Evolutionary conservation across 1,284 basidiomycete genomes (phyloP), one percentile per base, ranked within the genome.

Genomic region (Sanguinoderma infundibulare): DNA sequence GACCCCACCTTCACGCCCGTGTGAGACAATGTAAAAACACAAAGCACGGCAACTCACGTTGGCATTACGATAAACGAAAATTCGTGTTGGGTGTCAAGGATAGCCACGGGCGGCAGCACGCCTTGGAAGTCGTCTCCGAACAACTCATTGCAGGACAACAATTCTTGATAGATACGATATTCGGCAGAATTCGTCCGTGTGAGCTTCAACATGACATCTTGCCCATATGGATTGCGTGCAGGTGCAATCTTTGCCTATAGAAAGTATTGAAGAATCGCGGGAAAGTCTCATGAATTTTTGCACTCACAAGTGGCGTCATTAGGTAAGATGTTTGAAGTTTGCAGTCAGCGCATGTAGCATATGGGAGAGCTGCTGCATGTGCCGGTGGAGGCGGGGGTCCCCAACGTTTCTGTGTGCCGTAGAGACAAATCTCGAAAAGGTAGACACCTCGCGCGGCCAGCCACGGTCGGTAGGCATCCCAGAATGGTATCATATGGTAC

Each of bases 1-100:
- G 2, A 26, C 57, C 57, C 57, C 57, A 58, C 24, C 57, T 58
- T 6, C 4, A 49, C n/a, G n/a, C n/a, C n/a, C 30, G 3, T 5
- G 8, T 49, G 42, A 49, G 28, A 6, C 9, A n/a, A 20, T n/a
- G 30, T 17, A 49, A 2, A 32, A 8, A 32, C 8, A n/a, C 1
- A 8, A 17, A 9, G 15, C n/a, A 32, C 5, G 17, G 2, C 24
- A 9, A 36, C 57, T 14, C 17, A 63, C 61, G 34, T 53, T 0
- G 62, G 62, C 62, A 57, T 63, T 2, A 39, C 42, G 0, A 59
- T 28, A 34, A 63, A 38, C 9, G 32, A 24, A 34, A 47, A 59
- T 9, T 39, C 9, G 34, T 53, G 32, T 9, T 53, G 61, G 0
- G 61, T 56, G 9, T 55, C 54, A 3, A 63, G 24, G 3, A 63